These are phyloP conservation scores for Beta macrorhiza DNA, from an alignment of 179 eudicot genomes.

Conservation along the genomic window DNA sequence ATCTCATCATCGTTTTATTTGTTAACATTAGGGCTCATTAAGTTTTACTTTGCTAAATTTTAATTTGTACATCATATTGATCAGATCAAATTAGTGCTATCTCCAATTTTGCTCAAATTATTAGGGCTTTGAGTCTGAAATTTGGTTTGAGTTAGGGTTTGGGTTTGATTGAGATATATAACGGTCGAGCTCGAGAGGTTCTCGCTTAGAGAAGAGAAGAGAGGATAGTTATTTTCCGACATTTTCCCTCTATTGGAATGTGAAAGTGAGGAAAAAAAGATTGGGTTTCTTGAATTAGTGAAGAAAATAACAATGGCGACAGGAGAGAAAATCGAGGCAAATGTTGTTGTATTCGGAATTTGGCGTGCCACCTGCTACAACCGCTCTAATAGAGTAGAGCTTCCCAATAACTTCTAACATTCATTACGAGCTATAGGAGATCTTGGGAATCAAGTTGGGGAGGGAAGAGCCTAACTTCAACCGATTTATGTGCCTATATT, in stretches of 20 bases:
- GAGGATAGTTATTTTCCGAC: slow-evolving; percentile 26
- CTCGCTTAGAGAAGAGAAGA: slow-evolving; percentile 37
- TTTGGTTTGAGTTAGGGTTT: slow-evolving; percentile 32
- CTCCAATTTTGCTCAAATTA: neutral
- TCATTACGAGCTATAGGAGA: neutral
- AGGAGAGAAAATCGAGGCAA: slow-evolving; percentile 3
- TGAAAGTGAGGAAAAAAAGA: neutral
- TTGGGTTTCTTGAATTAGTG: neutral
- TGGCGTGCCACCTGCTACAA: slow-evolving; percentile 2
- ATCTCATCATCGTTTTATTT: too few species aligned
- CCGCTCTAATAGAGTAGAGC: neutral
- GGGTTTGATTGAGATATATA: slow-evolving; percentile 31
- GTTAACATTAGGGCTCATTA: too few species aligned
- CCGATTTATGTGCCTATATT: too few species aligned
- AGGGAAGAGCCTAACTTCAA: too few species aligned
- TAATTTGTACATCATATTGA: too few species aligned
- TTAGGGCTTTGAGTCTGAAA: slow-evolving; percentile 9
- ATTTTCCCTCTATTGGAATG: slow-evolving; percentile 15
- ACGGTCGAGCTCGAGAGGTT: slow-evolving; percentile 40
- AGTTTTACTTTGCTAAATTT: too few species aligned
- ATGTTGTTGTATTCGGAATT: neutral
- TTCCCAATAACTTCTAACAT: too few species aligned
- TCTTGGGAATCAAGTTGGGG: too few species aligned
- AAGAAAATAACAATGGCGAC: slow-evolving; percentile 14
- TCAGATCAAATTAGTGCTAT: too few species aligned